These are phyloP conservation scores for Calycina marina DNA, from an alignment of 2,329 filamentous ascomycete species.

Conservation along the genomic window DNA sequence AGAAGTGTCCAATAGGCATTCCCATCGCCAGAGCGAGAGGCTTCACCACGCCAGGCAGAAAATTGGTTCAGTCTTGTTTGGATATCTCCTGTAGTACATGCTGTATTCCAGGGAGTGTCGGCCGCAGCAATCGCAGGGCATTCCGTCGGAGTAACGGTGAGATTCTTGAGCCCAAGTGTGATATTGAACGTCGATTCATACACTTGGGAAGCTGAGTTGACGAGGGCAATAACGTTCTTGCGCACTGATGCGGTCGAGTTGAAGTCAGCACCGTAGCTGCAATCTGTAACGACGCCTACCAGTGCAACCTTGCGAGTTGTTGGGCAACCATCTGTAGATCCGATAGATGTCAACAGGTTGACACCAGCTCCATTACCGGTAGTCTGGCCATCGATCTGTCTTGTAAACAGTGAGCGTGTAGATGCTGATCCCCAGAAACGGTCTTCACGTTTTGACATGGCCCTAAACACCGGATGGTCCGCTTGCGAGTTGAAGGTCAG, in stretches of 20 bases:
- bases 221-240: slow-evolving; percentile 63
- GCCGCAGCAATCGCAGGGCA: slow-evolving; percentile 58
- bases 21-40: slow-evolving; percentile 48
- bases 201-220: slow-evolving; percentile 75
- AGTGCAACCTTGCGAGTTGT: slow-evolving; percentile 82
- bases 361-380: slow-evolving; percentile 66
- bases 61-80: slow-evolving; percentile 73
- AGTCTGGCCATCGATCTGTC: slow-evolving; percentile 54
- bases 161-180: slow-evolving; percentile 73
- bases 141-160: slow-evolving; percentile 60
- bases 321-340: slow-evolving; percentile 71
- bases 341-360: slow-evolving; percentile 67
- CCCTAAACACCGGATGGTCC: slow-evolving; percentile 51
- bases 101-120: slow-evolving; percentile 71
- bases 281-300: slow-evolving; percentile 85
- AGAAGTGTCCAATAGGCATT: slow-evolving; percentile 90
- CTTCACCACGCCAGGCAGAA: slow-evolving; percentile 71
- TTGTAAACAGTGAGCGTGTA: slow-evolving; percentile 54
- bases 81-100: slow-evolving; percentile 54
- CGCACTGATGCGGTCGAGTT: slow-evolving; percentile 48
- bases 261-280: slow-evolving; percentile 67
- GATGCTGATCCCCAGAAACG: slow-evolving; percentile 45
- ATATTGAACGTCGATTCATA: slow-evolving; percentile 94
- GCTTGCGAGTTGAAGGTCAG: slow-evolving; percentile 65
- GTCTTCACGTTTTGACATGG: slow-evolving; percentile 30